Conservation (phyloP, 257 asterid genomes). For the Cinchona pubescens region DNA sequence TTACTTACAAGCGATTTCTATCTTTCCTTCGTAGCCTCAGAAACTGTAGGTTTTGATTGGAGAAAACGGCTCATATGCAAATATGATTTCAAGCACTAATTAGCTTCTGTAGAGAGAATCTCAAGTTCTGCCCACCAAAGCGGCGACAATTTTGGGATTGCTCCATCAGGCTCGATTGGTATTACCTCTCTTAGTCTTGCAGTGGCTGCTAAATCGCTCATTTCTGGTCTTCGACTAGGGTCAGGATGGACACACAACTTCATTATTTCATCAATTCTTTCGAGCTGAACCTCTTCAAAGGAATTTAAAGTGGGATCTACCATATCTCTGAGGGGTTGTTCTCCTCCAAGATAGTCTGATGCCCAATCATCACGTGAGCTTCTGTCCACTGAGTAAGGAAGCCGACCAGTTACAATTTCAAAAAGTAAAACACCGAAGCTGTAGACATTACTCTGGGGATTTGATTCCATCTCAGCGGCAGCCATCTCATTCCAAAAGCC, state of each 20-base stretch:
- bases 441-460: slow-evolving; percentile 50
- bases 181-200: slow-evolving; percentile 60
- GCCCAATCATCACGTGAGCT: slow-evolving; percentile 58
- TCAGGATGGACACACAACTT: slow-evolving; percentile 50
- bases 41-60: neutral
- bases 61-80: slow-evolving; percentile 14
- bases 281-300: slow-evolving; percentile 44
- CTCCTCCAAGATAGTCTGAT: slow-evolving; percentile 51
- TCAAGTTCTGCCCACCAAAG: slow-evolving; percentile 99
- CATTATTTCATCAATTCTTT: slow-evolving; percentile 47
- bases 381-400: slow-evolving; percentile 55
- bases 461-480: slow-evolving; percentile 30
- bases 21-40: slow-evolving; percentile 12
- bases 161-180: slow-evolving; percentile 62
- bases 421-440: slow-evolving; percentile 65
- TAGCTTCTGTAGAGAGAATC: slow-evolving; percentile 48
- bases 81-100: slow-evolving; percentile 19
- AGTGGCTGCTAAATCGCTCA: slow-evolving; percentile 52
- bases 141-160: slow-evolving; percentile 61
- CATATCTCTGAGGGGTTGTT: slow-evolving; percentile 32
- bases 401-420: slow-evolving; percentile 72
- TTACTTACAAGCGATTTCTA: slow-evolving; percentile 6
- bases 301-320: slow-evolving; percentile 64
- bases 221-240: slow-evolving; percentile 44
- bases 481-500: slow-evolving; percentile 36